Base-by-base conservation (phyloP, 768 basidiomycete species). In the Termitomyces sp. region DNA sequence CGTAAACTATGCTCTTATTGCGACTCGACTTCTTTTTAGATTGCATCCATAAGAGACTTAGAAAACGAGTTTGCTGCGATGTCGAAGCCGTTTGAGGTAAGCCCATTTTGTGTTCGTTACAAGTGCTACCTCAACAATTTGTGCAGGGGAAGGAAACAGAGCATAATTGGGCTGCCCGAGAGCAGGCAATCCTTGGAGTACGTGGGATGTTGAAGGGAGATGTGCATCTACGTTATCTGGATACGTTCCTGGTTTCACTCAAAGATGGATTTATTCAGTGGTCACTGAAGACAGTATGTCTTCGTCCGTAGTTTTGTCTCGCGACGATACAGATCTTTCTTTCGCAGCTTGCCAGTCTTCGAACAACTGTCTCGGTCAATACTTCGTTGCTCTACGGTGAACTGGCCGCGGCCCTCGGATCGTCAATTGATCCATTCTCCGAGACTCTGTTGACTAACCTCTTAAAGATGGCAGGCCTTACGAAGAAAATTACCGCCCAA, bases 61-160 rank as follows among this genome's bases (percentile, higher is more conserved):
- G 93, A 95, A 71, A 82, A 81, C 58, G 94, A 98, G 70, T 94
- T 98, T 70, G 78, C 83, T 6, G 75, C 75, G 11, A 95, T 98
- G 90, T 71, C 81, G 20, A 89, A 90, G 57, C 76, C 81, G 36
- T 98, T 97, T 68, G 92, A 93, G 76, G 93, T 89, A 68, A 54
- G 78, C 67, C 33, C n/a, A 59, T 39, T 57, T 56, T 22, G n/a
- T 46, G 9, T 5, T 18, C 2, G 40, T 48, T 52, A 38, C 28
- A n/a, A 50, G 18, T 24, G 28, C n/a, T 24, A 45, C 22, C 20
- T 58, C 7, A 55, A 63, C 36, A 33, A 8, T 36, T 20, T 15
- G 50, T 58, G 3, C 63, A 94, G 90, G 97, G 96, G n/a, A 96
- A 86, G 76, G 96, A 99, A 76, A 91, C 91, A 1, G 96, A 99